Conservation (phyloP, 257 asterid genomes). For the Solanum rostratum region DNA sequence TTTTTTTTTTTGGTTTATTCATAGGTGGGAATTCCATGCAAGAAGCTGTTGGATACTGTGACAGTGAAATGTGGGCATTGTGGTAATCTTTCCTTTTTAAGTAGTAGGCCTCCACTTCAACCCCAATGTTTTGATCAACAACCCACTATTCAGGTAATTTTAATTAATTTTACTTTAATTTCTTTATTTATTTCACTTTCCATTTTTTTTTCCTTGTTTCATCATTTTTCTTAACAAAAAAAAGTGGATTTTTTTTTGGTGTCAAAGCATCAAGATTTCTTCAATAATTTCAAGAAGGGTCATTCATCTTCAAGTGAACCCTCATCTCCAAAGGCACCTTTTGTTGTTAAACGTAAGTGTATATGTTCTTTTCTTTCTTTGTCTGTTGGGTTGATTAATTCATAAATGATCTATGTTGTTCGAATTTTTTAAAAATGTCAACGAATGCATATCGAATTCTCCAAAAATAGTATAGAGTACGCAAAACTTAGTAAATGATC, state of each 20-base stretch:
- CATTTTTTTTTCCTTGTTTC: neutral
- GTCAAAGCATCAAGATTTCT: slow-evolving; percentile 23
- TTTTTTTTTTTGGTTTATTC: neutral
- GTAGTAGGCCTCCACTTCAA: slow-evolving; percentile 61
- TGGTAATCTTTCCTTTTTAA: slow-evolving; percentile 84
- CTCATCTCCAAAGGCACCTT: slow-evolving; percentile 70
- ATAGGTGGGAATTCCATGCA: slow-evolving; percentile 90
- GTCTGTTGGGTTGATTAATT: neutral
- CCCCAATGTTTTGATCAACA: slow-evolving; percentile 60
- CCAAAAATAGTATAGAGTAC: too few species aligned
- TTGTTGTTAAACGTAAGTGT: slow-evolving; percentile 76
- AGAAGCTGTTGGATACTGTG: slow-evolving; percentile 86
- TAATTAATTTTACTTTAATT: neutral
- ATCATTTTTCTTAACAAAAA: neutral
- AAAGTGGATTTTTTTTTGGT: neutral
- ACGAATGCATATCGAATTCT: too few species aligned
- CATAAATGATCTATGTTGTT: too few species aligned
- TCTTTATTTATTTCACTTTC: neutral
- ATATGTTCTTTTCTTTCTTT: neutral
- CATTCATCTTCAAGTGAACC: slow-evolving; percentile 60
- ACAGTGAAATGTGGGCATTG: slow-evolving; percentile 99
- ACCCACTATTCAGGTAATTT: slow-evolving; percentile 22
- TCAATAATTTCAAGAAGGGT: slow-evolving; percentile 63
- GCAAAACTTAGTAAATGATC: neutral
- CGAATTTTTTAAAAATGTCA: too few species aligned